A percentile compares a stretch with the other conserved stretches of the same genome.
Evolutionary conservation across 2,329 filamentous ascomycete species (phyloP).

Genomic region (Coleophoma eucalyptorum): DNA sequence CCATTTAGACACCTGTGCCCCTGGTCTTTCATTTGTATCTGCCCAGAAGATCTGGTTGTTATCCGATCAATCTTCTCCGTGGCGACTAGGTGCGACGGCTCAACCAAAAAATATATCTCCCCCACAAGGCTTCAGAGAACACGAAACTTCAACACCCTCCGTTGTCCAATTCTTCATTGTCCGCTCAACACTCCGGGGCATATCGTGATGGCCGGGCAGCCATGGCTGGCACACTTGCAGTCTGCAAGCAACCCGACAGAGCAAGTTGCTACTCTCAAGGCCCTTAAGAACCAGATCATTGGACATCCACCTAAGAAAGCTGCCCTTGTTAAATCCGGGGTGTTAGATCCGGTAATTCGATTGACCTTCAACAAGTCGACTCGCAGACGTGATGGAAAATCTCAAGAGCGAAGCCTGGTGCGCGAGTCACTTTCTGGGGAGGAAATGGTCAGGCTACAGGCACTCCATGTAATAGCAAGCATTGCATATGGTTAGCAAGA

Average conservation of each 20-base stretch:
- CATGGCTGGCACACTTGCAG: slow-evolving; percentile 53
- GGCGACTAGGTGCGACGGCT: too few relatives aligned
- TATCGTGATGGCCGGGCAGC: slow-evolving; percentile 28
- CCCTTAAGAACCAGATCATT: slow-evolving; percentile 84
- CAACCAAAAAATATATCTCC: too few relatives aligned
- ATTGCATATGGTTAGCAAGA: slow-evolving; percentile 70
- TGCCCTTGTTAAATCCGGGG: slow-evolving; percentile 66
- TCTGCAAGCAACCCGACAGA: slow-evolving; percentile 47
- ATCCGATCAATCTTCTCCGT: too few relatives aligned
- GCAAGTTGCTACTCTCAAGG: slow-evolving; percentile 59
- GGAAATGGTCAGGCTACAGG: slow-evolving; percentile 69
- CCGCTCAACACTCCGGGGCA: too few relatives aligned
- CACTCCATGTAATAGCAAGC: slow-evolving; percentile 80
- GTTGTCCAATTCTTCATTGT: too few relatives aligned
- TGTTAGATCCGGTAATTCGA: slow-evolving; percentile 58
- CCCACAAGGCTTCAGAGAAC: too few relatives aligned
- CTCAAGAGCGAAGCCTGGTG: slow-evolving; percentile 40
- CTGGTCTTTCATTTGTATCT: too few relatives aligned
- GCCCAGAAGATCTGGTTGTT: too few relatives aligned
- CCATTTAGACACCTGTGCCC: too few relatives aligned
- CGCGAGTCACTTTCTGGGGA: slow-evolving; percentile 48
- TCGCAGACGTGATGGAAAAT: slow-evolving; percentile 40
- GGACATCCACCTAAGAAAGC: slow-evolving; percentile 88
- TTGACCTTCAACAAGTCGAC: slow-evolving; percentile 38
- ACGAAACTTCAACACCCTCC: too few relatives aligned